Evolutionary conservation across 345 rosid genomes (phyloP).

Genomic region (Xanthoceras sorbifolium): DNA sequence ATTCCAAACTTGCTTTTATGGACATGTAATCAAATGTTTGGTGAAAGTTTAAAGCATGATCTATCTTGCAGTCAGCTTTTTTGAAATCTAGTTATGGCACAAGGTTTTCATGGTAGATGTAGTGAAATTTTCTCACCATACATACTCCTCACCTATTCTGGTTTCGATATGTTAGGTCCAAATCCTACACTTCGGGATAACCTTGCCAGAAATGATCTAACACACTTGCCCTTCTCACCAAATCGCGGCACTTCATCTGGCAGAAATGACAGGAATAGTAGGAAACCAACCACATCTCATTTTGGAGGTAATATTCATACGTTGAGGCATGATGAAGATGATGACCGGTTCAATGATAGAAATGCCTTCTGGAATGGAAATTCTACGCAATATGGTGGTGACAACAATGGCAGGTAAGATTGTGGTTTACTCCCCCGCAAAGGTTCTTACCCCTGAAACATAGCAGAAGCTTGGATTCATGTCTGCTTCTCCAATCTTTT

Average conservation of each 20-base stretch:
- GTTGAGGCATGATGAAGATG: conserved; percentile 71
- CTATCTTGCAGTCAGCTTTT: background rate
- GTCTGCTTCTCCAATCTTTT: too few species aligned
- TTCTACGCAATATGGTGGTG: conserved; percentile 79
- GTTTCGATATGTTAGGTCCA: background rate
- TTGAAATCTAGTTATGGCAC: background rate
- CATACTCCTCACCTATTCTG: background rate
- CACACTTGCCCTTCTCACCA: conserved; percentile 21
- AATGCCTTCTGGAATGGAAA: conserved; percentile 93
- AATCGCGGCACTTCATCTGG: conserved; percentile 31
- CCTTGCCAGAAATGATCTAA: conserved; percentile 32
- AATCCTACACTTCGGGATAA: conserved; percentile 19
- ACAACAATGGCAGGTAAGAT: conserved; percentile 39
- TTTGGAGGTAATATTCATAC: conserved; percentile 81
- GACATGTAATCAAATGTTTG: background rate
- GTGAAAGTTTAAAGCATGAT: background rate
- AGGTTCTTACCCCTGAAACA: background rate
- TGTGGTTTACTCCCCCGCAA: background rate
- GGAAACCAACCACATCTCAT: conserved; percentile 47
- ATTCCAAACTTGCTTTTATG: background rate
- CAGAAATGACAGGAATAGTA: conserved; percentile 39
- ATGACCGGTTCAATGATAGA: conserved; percentile 51
- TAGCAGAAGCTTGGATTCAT: background rate
- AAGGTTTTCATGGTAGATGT: background rate
- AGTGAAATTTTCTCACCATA: background rate